Base-by-base conservation (phyloP, 2,329 filamentous ascomycete species). In the Alternaria metachromatica region DNA sequence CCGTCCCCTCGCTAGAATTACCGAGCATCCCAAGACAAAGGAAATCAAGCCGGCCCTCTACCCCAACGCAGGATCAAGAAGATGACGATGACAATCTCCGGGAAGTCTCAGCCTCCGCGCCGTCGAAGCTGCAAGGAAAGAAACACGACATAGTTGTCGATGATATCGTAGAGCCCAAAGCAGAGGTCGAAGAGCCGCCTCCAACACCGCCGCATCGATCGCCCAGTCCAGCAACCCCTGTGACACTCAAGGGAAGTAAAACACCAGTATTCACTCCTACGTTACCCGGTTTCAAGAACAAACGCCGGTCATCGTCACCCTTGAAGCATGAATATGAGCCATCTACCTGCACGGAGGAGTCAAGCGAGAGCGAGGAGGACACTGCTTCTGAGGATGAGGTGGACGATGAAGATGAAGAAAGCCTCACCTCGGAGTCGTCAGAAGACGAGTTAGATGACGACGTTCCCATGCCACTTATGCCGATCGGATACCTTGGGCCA, bases 251-350 rank as follows among this genome's bases (percentile, higher is more conserved):
- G 62, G 76, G 76, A n/a, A 76, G 79, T 9, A 82, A 75, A 67
- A 77, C 82, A 73, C 80, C 83, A 63, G 60, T 84, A 77, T 69
- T 89, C 78, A 75, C 83, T 75, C 74, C 89, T 82, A 71, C 79
- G 71, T 70, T 80, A 60, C 73, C 82, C 66, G 76, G 81, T 76
- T 72, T 79, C 72, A 69, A 78, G 78, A 67, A 85, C 78, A 78
- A 90, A 75, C 88, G 94, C 48, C 89, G 94, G 18, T 91, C 89
- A 2, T 98, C 96, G 0, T 99, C 96, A 2, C 96, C 96, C 0
- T 84, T 99, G 54, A 99, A 99, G 82, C 95, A 98, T 76, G 95
- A 99, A 81, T 99, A 97, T 73, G 90, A 94, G 66, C 95, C 95
- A 13, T 98, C 96, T 15, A 89, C 88, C 7, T 88, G 87, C 49